Base-by-base conservation (phyloP, 2,329 filamentous ascomycete species). In the Aureobasidium sp. region DNA sequence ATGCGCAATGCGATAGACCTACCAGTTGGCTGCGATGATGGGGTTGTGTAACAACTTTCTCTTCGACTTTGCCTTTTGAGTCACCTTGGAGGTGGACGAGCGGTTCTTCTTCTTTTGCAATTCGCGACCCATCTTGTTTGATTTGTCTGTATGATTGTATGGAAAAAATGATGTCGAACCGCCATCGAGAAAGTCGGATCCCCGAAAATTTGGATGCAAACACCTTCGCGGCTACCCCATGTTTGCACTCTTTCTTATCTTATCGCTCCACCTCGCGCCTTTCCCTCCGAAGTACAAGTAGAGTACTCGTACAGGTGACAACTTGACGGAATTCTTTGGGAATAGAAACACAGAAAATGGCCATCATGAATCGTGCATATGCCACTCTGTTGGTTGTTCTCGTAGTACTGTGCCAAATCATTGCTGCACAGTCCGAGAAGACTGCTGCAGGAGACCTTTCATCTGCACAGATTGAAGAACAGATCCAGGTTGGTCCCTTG, bases 21-120 rank as follows among this genome's bases (percentile, higher is more conserved):
- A 95, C 93, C 93, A 97, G 78, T 96, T 95, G 74, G 88, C 83
- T 11, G 92, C 91, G 77, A 81, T 80, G 69, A 80, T 78, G 39
- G 78, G 75, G 64, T 81, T 77, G 61, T 71, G 69, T 37, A 80
- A 70, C 42, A 80, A 69, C 68, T 76, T 76, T 72, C 80, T 81
- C 71, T 80, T 79, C 27, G 77, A 79, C 65, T 79, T 79, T 10
- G 77, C 76, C 67, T 79, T 80, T 52, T 77, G 75, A 44, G 72
- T 71, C 63, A 74, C 72, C 70, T 76, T 79, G 6, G 72, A 69
- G 21, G 78, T 69, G 37, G 74, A 75, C 11, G 78, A 80, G 67
- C 73, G 75, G 67, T 79, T 80, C 72, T 81, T 81, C 68, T 74
- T 76, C 67, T 81, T 81, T 67, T 81, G 78, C 27, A 86, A 77